Percentiles rank a stretch among this genome's conserved stretches.
phyloP scores from a whole-genome alignment of 2,329 filamentous ascomycete species.

The Davidsoniella neocaledoniae region DNA sequence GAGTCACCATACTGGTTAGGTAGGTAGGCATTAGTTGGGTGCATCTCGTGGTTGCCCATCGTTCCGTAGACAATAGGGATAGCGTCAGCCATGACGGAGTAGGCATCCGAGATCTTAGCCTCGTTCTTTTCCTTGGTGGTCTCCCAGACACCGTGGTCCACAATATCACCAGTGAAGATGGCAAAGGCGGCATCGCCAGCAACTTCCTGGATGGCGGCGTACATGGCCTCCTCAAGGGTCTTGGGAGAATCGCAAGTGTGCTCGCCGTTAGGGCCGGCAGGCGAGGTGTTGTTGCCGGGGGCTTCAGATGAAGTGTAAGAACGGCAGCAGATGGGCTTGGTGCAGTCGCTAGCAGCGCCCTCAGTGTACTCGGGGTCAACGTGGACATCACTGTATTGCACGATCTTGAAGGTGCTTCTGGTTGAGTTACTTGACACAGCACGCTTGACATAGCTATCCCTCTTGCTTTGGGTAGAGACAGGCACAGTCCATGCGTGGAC shows the following conservation, averaged over 20 bases:
- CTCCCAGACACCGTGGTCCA: slow-evolving; percentile 35
- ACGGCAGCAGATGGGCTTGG: slow-evolving; percentile 42
- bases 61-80: slow-evolving; percentile 33
- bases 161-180: slow-evolving; percentile 44
- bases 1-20: slow-evolving; percentile 23
- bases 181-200: slow-evolving; percentile 32
- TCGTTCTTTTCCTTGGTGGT: slow-evolving; percentile 22
- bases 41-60: slow-evolving; percentile 39
- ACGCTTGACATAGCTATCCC: slow-evolving; percentile 20
- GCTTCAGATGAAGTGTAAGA: slow-evolving; percentile 29
- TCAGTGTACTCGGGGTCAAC: slow-evolving; percentile 37
- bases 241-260: slow-evolving; percentile 35
- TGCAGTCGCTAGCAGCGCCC: slow-evolving; percentile 37
- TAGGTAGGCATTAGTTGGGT: slow-evolving; percentile 35
- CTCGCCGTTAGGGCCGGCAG: slow-evolving; percentile 36
- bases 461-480: background rate
- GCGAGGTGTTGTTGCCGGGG: slow-evolving; percentile 30
- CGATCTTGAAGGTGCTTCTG: slow-evolving; percentile 31
- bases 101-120: slow-evolving; percentile 27
- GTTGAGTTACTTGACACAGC: slow-evolving; percentile 14
- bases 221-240: slow-evolving; percentile 37
- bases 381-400: slow-evolving; percentile 45
- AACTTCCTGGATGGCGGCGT: slow-evolving; percentile 30
- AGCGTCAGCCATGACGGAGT: slow-evolving; percentile 26
- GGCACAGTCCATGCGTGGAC: slow-evolving; percentile 26